phyloP scores from a whole-genome alignment of 306 rosid genomes.

The Dalbergia cultrata region DNA sequence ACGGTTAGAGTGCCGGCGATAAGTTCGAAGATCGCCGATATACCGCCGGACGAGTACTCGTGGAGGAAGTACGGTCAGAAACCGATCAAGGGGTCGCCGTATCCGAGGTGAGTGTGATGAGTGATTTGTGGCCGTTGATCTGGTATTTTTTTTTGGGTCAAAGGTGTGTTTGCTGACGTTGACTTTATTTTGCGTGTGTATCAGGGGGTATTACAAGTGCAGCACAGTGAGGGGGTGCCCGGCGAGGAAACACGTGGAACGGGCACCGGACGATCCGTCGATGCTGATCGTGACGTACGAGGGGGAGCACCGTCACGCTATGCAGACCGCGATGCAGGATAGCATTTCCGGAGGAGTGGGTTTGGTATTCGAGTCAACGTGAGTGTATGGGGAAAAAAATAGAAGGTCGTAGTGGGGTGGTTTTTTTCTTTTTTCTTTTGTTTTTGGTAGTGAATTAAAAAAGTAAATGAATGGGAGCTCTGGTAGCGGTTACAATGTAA shows the following conservation, averaged over 20 bases:
- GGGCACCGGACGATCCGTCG: slow-evolving; percentile 78
- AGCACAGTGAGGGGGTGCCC: slow-evolving; percentile 85
- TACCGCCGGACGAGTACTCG: slow-evolving; percentile 89
- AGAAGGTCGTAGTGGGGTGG: not conserved
- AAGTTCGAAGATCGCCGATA: slow-evolving; percentile 84
- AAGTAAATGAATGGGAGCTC: not conserved
- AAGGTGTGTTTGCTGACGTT: not conserved
- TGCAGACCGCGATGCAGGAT: slow-evolving; percentile 58
- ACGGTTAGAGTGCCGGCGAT: slow-evolving; percentile 83
- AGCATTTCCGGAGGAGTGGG: slow-evolving; percentile 53
- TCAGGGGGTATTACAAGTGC: slow-evolving; percentile 88
- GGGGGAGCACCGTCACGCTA: slow-evolving; percentile 81
- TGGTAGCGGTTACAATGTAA: slow-evolving; percentile 48
- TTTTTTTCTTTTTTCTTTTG: not conserved
- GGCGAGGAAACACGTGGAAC: slow-evolving; percentile 94
- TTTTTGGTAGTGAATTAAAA: not conserved
- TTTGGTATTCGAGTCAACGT: slow-evolving; percentile 67
- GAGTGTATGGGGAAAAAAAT: not conserved
- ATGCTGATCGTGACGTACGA: slow-evolving; percentile 92
- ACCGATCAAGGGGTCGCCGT: slow-evolving; percentile 93
- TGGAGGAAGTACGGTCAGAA: slow-evolving; percentile 98
- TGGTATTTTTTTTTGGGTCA: slow-evolving; percentile 11
- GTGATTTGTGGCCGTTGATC: slow-evolving; percentile 17
- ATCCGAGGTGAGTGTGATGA: slow-evolving; percentile 65
- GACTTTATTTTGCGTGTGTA: not conserved